Percentiles rank a stretch among this genome's conserved stretches.
phyloP scores from a whole-genome alignment of 2,329 filamentous ascomycete genomes.

The Xylaria sp. region DNA sequence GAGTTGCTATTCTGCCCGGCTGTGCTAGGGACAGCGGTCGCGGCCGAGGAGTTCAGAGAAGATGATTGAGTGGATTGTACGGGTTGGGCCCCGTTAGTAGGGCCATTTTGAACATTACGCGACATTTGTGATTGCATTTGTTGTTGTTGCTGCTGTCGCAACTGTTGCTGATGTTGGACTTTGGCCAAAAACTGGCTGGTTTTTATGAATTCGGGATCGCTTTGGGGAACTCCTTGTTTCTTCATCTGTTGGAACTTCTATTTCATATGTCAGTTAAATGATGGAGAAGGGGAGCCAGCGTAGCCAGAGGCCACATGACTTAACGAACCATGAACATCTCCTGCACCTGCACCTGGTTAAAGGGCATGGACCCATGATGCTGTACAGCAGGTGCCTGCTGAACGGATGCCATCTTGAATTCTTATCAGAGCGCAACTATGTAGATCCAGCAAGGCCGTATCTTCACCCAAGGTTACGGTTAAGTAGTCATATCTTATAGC shows the following conservation, averaged over 20 bases:
- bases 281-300: neutral
- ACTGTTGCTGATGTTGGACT: constrained; percentile 73
- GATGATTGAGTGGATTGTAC: constrained; percentile 52
- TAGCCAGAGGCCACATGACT: constrained; percentile 1
- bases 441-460: constrained; percentile 38
- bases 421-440: constrained; percentile 34
- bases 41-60: constrained; percentile 52
- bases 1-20: constrained; percentile 48
- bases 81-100: constrained; percentile 60
- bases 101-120: constrained; percentile 66
- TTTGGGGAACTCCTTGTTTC: constrained; percentile 79
- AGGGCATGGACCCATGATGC: constrained; percentile 68
- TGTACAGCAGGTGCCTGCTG: constrained; percentile 77
- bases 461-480: constrained; percentile 40
- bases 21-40: constrained; percentile 51
- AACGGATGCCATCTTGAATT: constrained; percentile 77
- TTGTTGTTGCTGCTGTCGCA: constrained; percentile 66
- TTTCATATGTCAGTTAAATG: constrained; percentile 29
- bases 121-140: constrained; percentile 59
- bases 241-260: constrained; percentile 94
- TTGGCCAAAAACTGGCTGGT: constrained; percentile 77
- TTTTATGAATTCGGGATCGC: constrained; percentile 89
- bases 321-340: constrained; percentile 71
- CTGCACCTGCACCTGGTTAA: constrained; percentile 81
- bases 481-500: constrained; percentile 46